Base-by-base conservation (phyloP, 768 basidiomycete species). In the Panaeolus cyanescens region DNA sequence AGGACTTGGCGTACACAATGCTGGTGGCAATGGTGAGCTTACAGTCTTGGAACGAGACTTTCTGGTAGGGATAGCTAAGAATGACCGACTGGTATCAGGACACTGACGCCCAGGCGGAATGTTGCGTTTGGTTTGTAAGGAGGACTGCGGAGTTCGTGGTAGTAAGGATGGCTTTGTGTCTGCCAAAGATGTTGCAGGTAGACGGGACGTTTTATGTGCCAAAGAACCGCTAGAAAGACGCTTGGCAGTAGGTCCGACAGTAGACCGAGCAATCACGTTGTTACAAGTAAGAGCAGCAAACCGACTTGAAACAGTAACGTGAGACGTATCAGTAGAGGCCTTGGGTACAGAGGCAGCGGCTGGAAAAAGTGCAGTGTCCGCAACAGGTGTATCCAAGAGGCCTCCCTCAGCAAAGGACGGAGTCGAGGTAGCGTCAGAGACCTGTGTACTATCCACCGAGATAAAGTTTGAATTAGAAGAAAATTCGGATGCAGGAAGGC, bases 1-100 rank as follows among this genome's bases (percentile, higher is more conserved):
- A 17, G 62, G 59, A 39, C 60, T 60, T 20, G 61, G 61, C 37
- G 54, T 62, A 31, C 59, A 55, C 20, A 62, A 34, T 17, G 56
- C 25, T 28, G 62, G 45, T 28, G 62, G 56, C 12, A 61, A 34
- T 8, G 62, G 59, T n/a, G 60, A 55, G 13, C 62, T 62, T 53
- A 64, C 39, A 6, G 60, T 65, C 31, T 58, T 55, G 4, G 62
- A 59, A 4, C 62, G 59, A 17, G 60, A 62, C 45, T 67, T 69
- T 28, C 42, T 45, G 42, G 10, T 45, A n/a, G 62, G 53, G 30
- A 59, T 34, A 40, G 37, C 50, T n/a, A n/a, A 19, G 32, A 42
- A 36, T 3, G 30, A 34, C 33, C 50, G 54, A 33, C 37, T 58
- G 15, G 36, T 57, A 39, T 32, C 37, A 12, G 40, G 39, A 8